A percentile compares a stretch with the other conserved stretches of the same genome.
These are phyloP conservation scores for Coemansia sp. DNA, from an alignment of 192 early-diverging fungal species.

Conservation along the genomic window DNA sequence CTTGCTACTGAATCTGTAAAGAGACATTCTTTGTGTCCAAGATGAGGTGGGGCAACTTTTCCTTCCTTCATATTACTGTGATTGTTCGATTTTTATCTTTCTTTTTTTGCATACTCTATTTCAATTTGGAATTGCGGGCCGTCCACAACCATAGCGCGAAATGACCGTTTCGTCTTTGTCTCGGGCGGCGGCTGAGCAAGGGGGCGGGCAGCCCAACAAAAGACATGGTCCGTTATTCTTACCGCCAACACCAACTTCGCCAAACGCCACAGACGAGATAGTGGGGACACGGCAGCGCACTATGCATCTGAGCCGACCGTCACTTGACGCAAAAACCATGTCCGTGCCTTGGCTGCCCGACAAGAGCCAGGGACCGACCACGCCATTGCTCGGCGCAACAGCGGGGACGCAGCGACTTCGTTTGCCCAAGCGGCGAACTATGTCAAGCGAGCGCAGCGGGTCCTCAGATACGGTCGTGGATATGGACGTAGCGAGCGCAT, in stretches of 20 bases:
- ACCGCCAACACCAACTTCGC: conserved; percentile 37
- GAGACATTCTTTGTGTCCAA: neutral
- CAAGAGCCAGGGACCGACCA: neutral
- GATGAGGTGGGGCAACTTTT: neutral
- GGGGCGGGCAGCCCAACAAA: neutral
- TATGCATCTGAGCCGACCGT: conserved; percentile 30
- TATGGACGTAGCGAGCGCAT: conserved; percentile 9
- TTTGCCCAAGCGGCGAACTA: conserved; percentile 44
- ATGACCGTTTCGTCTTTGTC: neutral
- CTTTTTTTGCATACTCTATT: neutral
- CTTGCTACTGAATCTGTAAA: too few relatives aligned
- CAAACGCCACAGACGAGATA: conserved; percentile 1
- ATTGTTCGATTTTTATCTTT: neutral
- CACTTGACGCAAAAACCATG: conserved; percentile 7
- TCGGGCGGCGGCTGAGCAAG: conserved; percentile 4
- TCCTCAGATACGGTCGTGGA: conserved; percentile 24
- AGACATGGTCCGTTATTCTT: conserved; percentile 22
- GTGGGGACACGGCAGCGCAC: conserved; percentile 12
- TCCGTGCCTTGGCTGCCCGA: conserved; percentile 18
- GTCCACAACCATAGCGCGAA: conserved; percentile 1
- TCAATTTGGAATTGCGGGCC: neutral
- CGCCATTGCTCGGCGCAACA: neutral
- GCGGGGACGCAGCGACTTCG: conserved; percentile 30
- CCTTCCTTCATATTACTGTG: neutral
- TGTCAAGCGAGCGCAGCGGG: conserved; percentile 37